phyloP scores from a whole-genome alignment of 2,329 filamentous ascomycete species.

The Lasiodiplodia citricola region DNA sequence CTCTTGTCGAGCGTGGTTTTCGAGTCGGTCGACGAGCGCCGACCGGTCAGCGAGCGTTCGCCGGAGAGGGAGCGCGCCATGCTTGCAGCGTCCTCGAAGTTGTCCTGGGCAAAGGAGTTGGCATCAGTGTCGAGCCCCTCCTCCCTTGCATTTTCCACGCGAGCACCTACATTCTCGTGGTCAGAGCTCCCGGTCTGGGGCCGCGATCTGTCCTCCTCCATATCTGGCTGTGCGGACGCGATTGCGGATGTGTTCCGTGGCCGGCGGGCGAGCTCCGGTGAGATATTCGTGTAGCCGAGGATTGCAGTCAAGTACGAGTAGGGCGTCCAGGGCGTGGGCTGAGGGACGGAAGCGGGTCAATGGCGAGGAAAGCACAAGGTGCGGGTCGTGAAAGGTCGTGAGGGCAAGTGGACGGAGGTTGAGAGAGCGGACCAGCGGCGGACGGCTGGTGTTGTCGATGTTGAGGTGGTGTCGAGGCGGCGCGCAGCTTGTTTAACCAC shows the following conservation, averaged over 20 bases:
- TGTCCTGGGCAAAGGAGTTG: slow-evolving; percentile 59
- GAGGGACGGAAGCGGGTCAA: slow-evolving; percentile 9
- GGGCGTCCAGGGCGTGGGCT: not conserved
- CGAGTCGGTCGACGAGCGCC: slow-evolving; percentile 28
- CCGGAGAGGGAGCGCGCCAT: slow-evolving; percentile 53
- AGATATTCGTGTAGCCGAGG: slow-evolving; percentile 13
- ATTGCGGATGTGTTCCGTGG: not conserved
- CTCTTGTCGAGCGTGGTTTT: slow-evolving; percentile 27
- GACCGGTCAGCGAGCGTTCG: slow-evolving; percentile 61
- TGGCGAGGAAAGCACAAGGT: not conserved
- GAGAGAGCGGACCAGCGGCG: not conserved
- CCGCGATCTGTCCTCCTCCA: slow-evolving; percentile 22
- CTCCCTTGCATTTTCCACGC: slow-evolving; percentile 24
- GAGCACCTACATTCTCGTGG: slow-evolving; percentile 23
- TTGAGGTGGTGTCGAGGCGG: slow-evolving; percentile 20
- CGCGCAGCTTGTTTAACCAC: slow-evolving; percentile 25
- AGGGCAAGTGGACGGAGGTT: not conserved
- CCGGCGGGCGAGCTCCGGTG: slow-evolving; percentile 1
- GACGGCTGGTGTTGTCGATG: slow-evolving; percentile 13
- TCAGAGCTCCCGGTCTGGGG: slow-evolving; percentile 26
- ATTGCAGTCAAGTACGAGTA: slow-evolving; percentile 9
- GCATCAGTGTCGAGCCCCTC: slow-evolving; percentile 26
- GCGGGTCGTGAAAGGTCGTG: not conserved
- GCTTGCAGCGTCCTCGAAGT: slow-evolving; percentile 83
- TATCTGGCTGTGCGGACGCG: not conserved